Percentiles rank a stretch among this genome's conserved stretches.
Evolutionary conservation across 305 asterid species (phyloP).

Genomic region (Ilex paraguariensis): DNA sequence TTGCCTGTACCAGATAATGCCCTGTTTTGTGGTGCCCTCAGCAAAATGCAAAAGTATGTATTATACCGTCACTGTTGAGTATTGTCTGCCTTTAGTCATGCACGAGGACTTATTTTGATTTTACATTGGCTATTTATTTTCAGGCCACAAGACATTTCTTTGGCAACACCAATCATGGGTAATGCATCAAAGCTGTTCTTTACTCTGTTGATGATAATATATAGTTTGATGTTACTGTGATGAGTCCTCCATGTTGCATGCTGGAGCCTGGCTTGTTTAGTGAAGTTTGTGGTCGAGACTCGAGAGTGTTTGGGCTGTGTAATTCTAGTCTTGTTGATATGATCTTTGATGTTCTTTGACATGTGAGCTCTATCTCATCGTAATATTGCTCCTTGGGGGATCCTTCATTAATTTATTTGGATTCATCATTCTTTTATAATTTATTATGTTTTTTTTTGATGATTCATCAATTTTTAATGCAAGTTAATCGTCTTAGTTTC

Average conservation of each 20-base stretch:
- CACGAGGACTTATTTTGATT: constrained; percentile 2
- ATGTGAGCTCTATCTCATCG: constrained; percentile 29
- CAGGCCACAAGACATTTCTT: constrained; percentile 68
- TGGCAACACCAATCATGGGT: constrained; percentile 32
- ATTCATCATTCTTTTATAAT: no score
- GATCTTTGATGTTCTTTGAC: constrained; percentile 31
- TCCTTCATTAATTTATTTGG: constrained; percentile 18
- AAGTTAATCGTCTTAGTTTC: no score
- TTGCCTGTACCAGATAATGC: constrained; percentile 77
- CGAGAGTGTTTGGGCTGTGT: constrained; percentile 25
- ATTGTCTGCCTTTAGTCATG: no score
- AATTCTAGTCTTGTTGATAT: constrained; percentile 48
- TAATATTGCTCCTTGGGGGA: constrained; percentile 36
- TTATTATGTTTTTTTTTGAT: no score
- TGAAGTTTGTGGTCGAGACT: constrained; percentile 36
- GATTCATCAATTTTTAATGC: no score
- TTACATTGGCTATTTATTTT: not conserved
- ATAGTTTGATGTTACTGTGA: constrained; percentile 22
- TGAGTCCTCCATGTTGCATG: constrained; percentile 20
- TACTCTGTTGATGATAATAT: constrained; percentile 32
- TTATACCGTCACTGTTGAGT: not conserved
- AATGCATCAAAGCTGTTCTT: constrained; percentile 23
- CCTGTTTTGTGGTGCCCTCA: constrained; percentile 77
- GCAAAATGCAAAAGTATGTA: constrained; percentile 57
- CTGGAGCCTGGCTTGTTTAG: constrained; percentile 36